Conservation (phyloP, 2,329 filamentous ascomycete species). For the Juglanconis sp. region DNA sequence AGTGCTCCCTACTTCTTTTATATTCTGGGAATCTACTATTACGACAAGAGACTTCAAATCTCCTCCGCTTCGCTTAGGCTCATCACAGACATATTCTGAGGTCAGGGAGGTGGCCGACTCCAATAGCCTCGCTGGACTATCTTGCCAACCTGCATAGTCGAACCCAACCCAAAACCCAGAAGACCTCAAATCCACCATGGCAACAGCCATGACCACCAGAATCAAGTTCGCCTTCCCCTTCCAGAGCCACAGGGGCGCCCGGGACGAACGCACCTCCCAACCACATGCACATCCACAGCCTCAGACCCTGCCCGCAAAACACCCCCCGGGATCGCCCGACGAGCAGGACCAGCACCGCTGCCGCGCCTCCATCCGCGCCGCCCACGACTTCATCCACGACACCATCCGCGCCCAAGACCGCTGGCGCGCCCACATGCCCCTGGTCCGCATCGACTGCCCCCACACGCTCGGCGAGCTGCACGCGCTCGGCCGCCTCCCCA, state of each 20-base stretch:
- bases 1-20: neutral
- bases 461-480: constrained; percentile 21
- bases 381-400: constrained; percentile 19
- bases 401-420: constrained; percentile 16
- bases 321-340: neutral
- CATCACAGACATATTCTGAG: too few species aligned
- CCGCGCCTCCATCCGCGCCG: constrained; percentile 13
- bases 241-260: neutral
- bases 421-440: constrained; percentile 18
- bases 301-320: neutral
- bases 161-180: neutral
- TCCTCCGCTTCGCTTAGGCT: too few species aligned
- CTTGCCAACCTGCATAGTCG: neutral
- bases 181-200: neutral
- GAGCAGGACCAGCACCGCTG: neutral
- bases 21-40: neutral
- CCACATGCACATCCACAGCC: neutral
- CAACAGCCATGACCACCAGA: neutral
- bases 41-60: too few species aligned
- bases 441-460: constrained; percentile 20
- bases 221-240: constrained; percentile 6
- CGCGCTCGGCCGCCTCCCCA: constrained; percentile 18
- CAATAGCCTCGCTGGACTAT: neutral
- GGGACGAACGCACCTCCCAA: neutral
- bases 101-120: too few species aligned